phyloP scores from a whole-genome alignment of 1,284 basidiomycete genomes.

The Papiliotrema terrestris region DNA sequence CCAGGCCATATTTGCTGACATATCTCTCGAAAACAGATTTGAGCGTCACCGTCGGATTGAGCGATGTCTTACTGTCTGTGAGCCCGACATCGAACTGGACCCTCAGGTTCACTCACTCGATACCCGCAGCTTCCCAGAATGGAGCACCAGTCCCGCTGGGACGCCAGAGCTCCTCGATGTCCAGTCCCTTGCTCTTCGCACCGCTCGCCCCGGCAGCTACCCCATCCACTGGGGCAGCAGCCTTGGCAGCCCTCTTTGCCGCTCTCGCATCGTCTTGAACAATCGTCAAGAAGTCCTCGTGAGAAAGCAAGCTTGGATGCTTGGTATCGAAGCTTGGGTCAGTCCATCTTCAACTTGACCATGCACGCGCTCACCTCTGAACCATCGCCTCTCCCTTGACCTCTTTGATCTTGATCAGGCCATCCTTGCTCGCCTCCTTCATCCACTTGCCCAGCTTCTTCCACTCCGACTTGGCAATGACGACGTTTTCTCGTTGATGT shows the following conservation, averaged over 20 bases:
- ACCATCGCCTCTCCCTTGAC: constrained; percentile 56
- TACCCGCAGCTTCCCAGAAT: constrained; percentile 60
- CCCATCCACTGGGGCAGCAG: constrained; percentile 50
- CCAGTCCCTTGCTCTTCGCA: constrained; percentile 30
- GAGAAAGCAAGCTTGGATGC: constrained; percentile 60
- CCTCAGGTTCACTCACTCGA: constrained; percentile 61
- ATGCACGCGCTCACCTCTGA: constrained; percentile 19
- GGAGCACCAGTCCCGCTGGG: constrained; percentile 58
- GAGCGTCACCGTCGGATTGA: constrained; percentile 21
- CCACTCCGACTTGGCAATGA: constrained; percentile 52
- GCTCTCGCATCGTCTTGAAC: constrained; percentile 57
- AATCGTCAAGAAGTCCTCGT: constrained; percentile 59
- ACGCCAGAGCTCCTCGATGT: constrained; percentile 68
- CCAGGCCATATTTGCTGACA: constrained; percentile 59
- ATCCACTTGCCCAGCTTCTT: constrained; percentile 78
- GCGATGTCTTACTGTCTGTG: constrained; percentile 22
- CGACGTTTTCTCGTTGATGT: constrained; percentile 62
- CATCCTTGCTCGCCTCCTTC: constrained; percentile 67
- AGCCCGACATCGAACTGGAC: constrained; percentile 1
- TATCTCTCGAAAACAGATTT: constrained; percentile 64
- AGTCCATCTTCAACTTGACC: constrained; percentile 4
- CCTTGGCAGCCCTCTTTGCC: constrained; percentile 41
- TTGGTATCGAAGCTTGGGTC: constrained; percentile 55
- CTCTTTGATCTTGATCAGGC: constrained; percentile 68
- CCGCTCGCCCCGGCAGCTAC: constrained; percentile 45